These are phyloP conservation scores for Cyanidioschyzon merolae DNA, from an alignment of 23 red algal genomes.

Conservation along the genomic window DNA sequence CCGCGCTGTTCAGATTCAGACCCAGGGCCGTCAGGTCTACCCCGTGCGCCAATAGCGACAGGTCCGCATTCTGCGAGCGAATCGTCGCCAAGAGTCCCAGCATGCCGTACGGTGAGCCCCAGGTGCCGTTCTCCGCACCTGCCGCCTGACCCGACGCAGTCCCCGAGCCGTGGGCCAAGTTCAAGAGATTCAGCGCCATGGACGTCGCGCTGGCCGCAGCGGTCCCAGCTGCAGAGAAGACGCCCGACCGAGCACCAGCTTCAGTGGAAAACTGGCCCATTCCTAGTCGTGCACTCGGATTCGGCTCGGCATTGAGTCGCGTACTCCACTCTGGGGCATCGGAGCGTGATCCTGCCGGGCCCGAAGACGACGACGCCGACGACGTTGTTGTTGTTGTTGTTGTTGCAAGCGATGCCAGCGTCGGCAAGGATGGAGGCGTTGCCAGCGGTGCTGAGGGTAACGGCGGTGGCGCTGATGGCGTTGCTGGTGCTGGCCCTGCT, in stretches of 20 bases:
- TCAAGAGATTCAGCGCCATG: neutral
- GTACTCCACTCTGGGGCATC: neutral
- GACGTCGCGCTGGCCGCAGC: neutral
- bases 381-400: neutral
- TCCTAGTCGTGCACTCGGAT: neutral
- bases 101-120: conserved; percentile 19
- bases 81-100: conserved; percentile 25
- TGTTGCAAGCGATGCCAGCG: neutral
- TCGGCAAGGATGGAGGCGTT: neutral
- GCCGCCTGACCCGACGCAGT: neutral
- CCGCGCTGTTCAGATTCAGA: conserved; percentile 71
- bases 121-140: neutral
- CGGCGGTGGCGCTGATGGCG: neutral
- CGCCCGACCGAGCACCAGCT: neutral
- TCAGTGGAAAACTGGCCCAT: neutral
- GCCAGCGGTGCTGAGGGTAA: neutral
- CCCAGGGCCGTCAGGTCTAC: conserved; percentile 74
- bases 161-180: neutral
- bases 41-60: conserved; percentile 49
- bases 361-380: neutral
- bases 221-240: neutral
- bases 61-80: conserved; percentile 26
- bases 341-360: neutral
- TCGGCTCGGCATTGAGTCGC: neutral
- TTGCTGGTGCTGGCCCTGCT: neutral